Evolutionary conservation across 768 basidiomycete genomes (phyloP).

Genomic region (Macrolepiota dolichaula): DNA sequence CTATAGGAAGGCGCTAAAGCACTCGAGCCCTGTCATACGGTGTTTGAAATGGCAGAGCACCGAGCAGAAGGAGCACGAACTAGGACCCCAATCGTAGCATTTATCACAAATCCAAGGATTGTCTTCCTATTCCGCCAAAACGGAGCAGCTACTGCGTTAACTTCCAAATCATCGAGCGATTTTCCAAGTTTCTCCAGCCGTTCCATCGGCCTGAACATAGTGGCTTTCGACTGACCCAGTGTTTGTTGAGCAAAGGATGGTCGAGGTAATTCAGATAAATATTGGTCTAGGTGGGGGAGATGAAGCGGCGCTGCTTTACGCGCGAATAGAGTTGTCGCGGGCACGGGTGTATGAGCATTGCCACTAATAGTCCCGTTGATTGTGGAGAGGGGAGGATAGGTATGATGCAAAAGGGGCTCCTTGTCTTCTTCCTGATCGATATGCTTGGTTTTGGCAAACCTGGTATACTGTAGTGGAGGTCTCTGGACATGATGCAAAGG

Average conservation of each 20-base stretch:
- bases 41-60: background rate
- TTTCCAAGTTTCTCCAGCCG: conserved; percentile 42
- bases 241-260: conserved; percentile 35
- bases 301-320: conserved; percentile 55
- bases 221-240: background rate
- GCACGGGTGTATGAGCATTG: conserved; percentile 40
- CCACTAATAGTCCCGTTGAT: background rate
- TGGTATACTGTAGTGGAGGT: background rate
- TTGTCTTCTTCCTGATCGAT: conserved; percentile 15
- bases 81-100: conserved; percentile 48
- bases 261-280: conserved; percentile 45
- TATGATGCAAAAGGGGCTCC: conserved; percentile 15
- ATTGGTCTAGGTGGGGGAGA: conserved; percentile 59
- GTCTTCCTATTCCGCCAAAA: conserved; percentile 54
- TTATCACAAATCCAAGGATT: conserved; percentile 45
- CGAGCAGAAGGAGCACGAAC: conserved; percentile 31
- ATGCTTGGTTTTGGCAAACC: conserved; percentile 6
- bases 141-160: conserved; percentile 44
- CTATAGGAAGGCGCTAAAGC: conserved; percentile 67
- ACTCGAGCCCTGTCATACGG: conserved; percentile 56
- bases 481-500: background rate
- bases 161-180: conserved; percentile 58
- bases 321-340: conserved; percentile 56
- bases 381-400: conserved; percentile 18
- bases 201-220: conserved; percentile 66